Base-by-base conservation (phyloP, 2,329 filamentous ascomycete genomes). In the Paraconiothyrium sp. region DNA sequence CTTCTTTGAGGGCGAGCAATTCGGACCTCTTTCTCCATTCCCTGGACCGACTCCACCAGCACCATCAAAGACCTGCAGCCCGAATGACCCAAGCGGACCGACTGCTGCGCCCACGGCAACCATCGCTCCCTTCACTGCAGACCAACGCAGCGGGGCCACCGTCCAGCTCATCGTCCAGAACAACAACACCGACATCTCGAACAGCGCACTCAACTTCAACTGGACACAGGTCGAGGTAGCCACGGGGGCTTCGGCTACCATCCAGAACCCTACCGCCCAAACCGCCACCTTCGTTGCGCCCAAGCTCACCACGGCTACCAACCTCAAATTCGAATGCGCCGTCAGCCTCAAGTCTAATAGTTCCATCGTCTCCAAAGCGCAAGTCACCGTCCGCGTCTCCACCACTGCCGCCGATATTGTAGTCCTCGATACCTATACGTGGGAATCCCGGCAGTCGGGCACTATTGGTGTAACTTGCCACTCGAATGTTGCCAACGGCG, bases 11-110 rank as follows among this genome's bases (percentile, higher is more conserved):
- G 65, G 64, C 11, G 65, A 73, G 57, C 70, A 72, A 47, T 82
- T 75, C 61, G 78, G 78, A 1, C 80, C 74, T 4, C 70, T 82
- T 13, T 69, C 63, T 41, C 81, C 81, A 0, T 83, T 73, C 69
- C 77, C 78, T 9, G 76, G 73, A 27, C 54, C 69, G 4, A 57
- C 57, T 11, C 70, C 74, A 20, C 74, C 76, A 41, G 60, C 68
- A 16, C 66, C 72, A 16, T 65, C 69, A 9, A 72, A 72, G 55
- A 61, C 59, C 10, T 77, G 74, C 65, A 66, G 49, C 30, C 63
- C 69, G 5, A 61, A 44, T 32, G 72, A 70, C 56, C 48, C 20
- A 22, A 51, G 3, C 27, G 39, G 43, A n/a, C 52, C 52, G 3
- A 24, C 47, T 20, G 34, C 59, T 24, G 59, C 59, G 10, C 70